phyloP scores from a whole-genome alignment of 1,284 basidiomycete species.

The Retiboletus fuscus region DNA sequence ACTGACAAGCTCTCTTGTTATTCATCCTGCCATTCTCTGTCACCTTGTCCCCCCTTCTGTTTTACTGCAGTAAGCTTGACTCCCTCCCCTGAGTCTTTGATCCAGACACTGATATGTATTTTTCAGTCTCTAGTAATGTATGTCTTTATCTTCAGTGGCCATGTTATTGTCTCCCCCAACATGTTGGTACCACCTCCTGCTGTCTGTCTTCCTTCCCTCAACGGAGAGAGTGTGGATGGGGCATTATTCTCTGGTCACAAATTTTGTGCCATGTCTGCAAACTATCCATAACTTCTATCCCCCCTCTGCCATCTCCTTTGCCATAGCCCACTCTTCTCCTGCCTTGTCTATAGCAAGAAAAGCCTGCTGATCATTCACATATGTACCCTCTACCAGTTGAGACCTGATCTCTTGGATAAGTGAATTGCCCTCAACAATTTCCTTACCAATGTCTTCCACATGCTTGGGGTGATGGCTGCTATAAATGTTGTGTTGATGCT shows the following conservation, averaged over 20 bases:
- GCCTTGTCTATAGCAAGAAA: constrained; percentile 5
- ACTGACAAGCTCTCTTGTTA: too few relatives aligned
- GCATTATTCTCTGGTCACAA: neutral
- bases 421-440: constrained; percentile 10
- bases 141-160: too few relatives aligned
- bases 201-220: too few relatives aligned
- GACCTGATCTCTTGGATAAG: neutral
- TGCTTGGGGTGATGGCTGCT: neutral
- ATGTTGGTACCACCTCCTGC: too few relatives aligned
- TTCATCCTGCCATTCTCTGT: too few relatives aligned
- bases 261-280: neutral
- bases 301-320: neutral
- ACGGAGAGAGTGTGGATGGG: neutral
- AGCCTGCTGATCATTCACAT: too few relatives aligned
- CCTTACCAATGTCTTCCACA: constrained; percentile 1
- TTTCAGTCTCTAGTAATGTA: too few relatives aligned
- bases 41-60: too few relatives aligned
- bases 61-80: too few relatives aligned
- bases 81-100: too few relatives aligned
- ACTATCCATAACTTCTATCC: constrained; percentile 17
- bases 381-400: constrained; percentile 1
- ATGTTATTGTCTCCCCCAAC: too few relatives aligned
- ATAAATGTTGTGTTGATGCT: constrained; percentile 12
- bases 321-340: constrained; percentile 18
- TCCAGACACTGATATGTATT: too few relatives aligned